These are phyloP conservation scores for Entrophospora sp. DNA, from an alignment of 192 early-diverging fungal species.

Conservation along the genomic window DNA sequence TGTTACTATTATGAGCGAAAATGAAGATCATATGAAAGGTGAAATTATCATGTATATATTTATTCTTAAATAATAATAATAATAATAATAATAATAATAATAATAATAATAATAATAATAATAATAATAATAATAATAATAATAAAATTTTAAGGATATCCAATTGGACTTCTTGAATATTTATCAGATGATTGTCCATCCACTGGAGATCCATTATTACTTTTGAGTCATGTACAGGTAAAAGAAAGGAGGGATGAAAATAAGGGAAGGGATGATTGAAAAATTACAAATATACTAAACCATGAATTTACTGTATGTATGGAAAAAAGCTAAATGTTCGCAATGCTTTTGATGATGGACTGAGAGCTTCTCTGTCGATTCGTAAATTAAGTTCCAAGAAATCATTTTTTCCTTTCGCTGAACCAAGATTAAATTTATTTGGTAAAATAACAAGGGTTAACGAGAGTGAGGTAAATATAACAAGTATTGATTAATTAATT, in stretches of 20 bases:
- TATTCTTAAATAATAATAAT: background rate
- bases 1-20: conserved; percentile 28
- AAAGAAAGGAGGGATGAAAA: background rate
- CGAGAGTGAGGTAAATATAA: background rate
- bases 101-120: background rate
- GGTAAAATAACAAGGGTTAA: conserved; percentile 26
- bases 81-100: background rate
- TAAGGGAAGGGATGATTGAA: background rate
- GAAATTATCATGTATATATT: too few species aligned
- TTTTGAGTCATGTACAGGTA: conserved; percentile 36
- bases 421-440: conserved; percentile 38
- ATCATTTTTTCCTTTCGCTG: conserved; percentile 25
- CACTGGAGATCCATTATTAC: conserved; percentile 33
- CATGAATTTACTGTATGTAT: background rate
- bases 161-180: conserved; percentile 44
- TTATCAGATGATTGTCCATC: conserved; percentile 35
- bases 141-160: conserved; percentile 25
- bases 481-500: background rate
- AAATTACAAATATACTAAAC: background rate
- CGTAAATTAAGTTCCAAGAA: conserved; percentile 23
- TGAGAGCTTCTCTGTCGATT: conserved; percentile 33
- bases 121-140: too few species aligned
- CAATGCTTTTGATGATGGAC: conserved; percentile 20
- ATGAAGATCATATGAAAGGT: conserved; percentile 24
- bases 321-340: conserved; percentile 27